Evolutionary conservation across 2,329 filamentous ascomycete genomes (phyloP).

Genomic region (Pyricularia pennisetigena): DNA sequence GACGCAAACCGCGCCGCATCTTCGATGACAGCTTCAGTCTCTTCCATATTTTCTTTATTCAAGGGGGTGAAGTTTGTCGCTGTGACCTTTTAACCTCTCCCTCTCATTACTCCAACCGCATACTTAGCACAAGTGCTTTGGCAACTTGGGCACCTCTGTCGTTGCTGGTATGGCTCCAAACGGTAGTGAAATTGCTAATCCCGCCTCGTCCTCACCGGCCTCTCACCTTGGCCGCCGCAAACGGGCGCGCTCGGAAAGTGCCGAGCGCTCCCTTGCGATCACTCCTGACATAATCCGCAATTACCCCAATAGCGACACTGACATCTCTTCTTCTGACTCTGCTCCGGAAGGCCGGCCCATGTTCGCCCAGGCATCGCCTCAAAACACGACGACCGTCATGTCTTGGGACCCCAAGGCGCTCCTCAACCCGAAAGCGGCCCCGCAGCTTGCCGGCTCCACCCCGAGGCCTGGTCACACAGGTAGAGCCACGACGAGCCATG

Average conservation of each 20-base stretch:
- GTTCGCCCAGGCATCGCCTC: slow-evolving; percentile 15
- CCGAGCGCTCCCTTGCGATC: background rate
- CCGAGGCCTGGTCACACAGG: background rate
- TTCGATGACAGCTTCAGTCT: slow-evolving; percentile 4
- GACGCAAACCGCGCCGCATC: background rate
- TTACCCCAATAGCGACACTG: background rate
- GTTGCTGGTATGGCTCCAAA: slow-evolving; percentile 3
- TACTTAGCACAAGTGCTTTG: background rate
- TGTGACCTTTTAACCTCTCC: slow-evolving; percentile 3
- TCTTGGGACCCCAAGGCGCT: slow-evolving; percentile 23
- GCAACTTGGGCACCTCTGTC: background rate
- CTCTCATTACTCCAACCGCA: background rate
- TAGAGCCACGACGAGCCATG: slow-evolving; percentile 15
- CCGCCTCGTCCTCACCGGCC: background rate
- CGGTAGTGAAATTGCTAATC: background rate
- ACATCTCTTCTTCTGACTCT: background rate
- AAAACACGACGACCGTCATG: slow-evolving; percentile 8
- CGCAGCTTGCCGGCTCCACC: slow-evolving; percentile 4
- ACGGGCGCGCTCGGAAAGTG: background rate
- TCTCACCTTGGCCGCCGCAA: background rate
- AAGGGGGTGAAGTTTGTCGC: slow-evolving; percentile 6
- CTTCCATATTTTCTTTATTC: slow-evolving; percentile 5
- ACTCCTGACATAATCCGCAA: background rate
- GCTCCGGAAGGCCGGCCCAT: slow-evolving; percentile 1
- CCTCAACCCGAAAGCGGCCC: slow-evolving; percentile 23